phyloP scores from a whole-genome alignment of 2,329 filamentous ascomycete species.

The Mariannaea sp. region DNA sequence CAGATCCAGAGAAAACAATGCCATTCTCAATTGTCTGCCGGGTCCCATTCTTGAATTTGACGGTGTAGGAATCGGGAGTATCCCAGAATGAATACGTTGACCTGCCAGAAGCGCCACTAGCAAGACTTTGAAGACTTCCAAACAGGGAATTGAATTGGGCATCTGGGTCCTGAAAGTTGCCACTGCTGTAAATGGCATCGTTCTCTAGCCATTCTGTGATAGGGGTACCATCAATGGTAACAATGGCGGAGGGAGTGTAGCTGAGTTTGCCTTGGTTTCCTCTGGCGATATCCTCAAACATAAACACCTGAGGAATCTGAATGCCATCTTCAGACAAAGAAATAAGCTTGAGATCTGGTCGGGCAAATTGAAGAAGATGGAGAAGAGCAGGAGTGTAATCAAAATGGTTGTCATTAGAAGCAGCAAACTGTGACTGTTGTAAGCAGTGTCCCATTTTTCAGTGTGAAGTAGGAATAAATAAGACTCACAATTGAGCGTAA shows the following conservation, averaged over 20 bases:
- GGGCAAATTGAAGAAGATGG: constrained; percentile 26
- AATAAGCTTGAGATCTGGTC: constrained; percentile 23
- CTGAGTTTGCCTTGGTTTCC: constrained; percentile 24
- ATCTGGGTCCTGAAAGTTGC: constrained; percentile 32
- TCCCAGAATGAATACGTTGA: constrained; percentile 26
- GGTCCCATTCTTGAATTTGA: constrained; percentile 32
- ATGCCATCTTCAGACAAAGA: constrained; percentile 28
- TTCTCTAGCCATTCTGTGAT: constrained; percentile 32
- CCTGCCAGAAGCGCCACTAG: constrained; percentile 11
- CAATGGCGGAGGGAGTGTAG: constrained; percentile 31
- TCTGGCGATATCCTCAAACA: constrained; percentile 20
- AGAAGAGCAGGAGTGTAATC: constrained; percentile 32
- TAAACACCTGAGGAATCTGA: constrained; percentile 26
- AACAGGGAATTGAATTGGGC: constrained; percentile 35
- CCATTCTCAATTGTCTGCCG: constrained; percentile 18
- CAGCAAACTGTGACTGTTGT: constrained; percentile 24
- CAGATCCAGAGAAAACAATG: constrained; percentile 19
- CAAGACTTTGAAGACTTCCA: constrained; percentile 18
- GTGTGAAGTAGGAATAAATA: no score
- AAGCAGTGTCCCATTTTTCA: no score
- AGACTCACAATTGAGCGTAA: constrained; percentile 33
- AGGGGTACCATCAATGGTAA: constrained; percentile 29
- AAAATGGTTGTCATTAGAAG: constrained; percentile 34
- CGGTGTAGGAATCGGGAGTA: constrained; percentile 31
- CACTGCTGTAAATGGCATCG: constrained; percentile 22